phyloP scores from a whole-genome alignment of 495 filamentous ascomycete genomes.

The Podospora pseudopauciseta region DNA sequence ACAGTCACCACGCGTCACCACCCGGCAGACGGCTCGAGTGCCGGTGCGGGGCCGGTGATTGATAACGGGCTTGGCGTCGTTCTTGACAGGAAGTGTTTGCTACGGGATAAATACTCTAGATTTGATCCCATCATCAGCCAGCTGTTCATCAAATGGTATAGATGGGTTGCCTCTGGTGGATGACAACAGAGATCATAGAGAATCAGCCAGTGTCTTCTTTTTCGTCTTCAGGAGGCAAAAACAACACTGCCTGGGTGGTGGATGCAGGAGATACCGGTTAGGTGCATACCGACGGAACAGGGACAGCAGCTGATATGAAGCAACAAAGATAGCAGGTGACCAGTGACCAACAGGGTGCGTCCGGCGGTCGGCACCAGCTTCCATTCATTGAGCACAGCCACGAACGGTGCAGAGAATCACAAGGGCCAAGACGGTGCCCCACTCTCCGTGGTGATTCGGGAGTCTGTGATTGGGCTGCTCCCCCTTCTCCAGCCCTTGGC shows the following conservation, averaged over 20 bases:
- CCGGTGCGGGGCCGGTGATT: slow-evolving; percentile 3
- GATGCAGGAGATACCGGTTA: background rate
- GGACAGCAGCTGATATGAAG: slow-evolving; percentile 3
- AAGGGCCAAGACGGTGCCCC: background rate
- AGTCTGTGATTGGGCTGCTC: background rate
- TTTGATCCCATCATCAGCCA: background rate
- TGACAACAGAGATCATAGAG: background rate
- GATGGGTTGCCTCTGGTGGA: no score
- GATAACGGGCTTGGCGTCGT: slow-evolving; percentile 4
- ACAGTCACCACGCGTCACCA: background rate
- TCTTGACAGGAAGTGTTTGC: background rate
- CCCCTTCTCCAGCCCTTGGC: background rate
- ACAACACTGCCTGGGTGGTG: background rate
- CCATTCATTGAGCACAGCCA: slow-evolving; percentile 8
- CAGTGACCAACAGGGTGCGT: slow-evolving; percentile 11
- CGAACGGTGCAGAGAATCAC: background rate
- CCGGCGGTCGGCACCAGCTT: slow-evolving; percentile 9
- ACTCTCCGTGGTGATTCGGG: background rate
- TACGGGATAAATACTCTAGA: background rate
- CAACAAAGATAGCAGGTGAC: slow-evolving; percentile 11
- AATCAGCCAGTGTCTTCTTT: no score
- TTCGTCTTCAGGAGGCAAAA: no score
- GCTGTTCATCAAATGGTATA: no score
- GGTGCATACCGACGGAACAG: background rate
- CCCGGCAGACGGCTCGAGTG: background rate